phyloP scores from a whole-genome alignment of 2,329 filamentous ascomycete species.

The Arthrobotrys megalospora region DNA sequence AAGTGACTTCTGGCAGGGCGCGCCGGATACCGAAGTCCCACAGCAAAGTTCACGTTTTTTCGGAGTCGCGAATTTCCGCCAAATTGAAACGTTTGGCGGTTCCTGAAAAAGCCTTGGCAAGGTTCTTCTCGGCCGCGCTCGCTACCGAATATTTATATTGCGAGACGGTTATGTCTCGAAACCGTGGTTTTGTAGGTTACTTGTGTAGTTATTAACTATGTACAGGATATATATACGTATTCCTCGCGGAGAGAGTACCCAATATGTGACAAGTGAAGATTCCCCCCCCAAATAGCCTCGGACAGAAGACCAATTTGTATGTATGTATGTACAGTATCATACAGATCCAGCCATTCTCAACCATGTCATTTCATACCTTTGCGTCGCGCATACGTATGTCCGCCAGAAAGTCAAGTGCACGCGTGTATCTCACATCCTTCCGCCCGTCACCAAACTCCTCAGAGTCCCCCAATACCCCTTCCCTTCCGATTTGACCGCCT shows the following conservation, averaged over 20 bases:
- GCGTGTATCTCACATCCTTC: slow-evolving; percentile 31
- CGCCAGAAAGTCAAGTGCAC: neutral
- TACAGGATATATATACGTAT: slow-evolving; percentile 49
- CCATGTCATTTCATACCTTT: neutral
- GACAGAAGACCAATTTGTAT: slow-evolving; percentile 10
- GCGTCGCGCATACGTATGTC: neutral
- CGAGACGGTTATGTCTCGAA: neutral
- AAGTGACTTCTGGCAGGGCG: slow-evolving; percentile 29
- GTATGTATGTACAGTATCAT: slow-evolving; percentile 44
- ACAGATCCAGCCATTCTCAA: slow-evolving; percentile 12
- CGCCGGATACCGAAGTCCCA: slow-evolving; percentile 57
- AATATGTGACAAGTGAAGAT: slow-evolving; percentile 61
- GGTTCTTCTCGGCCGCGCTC: slow-evolving; percentile 26
- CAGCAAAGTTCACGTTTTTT: slow-evolving; percentile 19
- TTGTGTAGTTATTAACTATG: slow-evolving; percentile 40
- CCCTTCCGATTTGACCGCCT: slow-evolving; percentile 45
- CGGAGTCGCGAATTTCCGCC: slow-evolving; percentile 20
- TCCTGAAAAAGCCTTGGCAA: slow-evolving; percentile 40
- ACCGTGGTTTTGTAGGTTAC: neutral
- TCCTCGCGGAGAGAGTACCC: slow-evolving; percentile 25
- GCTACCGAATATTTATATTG: neutral
- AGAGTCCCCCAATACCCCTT: slow-evolving; percentile 58
- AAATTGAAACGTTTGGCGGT: slow-evolving; percentile 17
- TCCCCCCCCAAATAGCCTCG: slow-evolving; percentile 1
- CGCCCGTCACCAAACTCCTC: slow-evolving; percentile 46